Conservation (phyloP, 2,329 filamentous ascomycete species). For the Botrytis deweyae region DNA sequence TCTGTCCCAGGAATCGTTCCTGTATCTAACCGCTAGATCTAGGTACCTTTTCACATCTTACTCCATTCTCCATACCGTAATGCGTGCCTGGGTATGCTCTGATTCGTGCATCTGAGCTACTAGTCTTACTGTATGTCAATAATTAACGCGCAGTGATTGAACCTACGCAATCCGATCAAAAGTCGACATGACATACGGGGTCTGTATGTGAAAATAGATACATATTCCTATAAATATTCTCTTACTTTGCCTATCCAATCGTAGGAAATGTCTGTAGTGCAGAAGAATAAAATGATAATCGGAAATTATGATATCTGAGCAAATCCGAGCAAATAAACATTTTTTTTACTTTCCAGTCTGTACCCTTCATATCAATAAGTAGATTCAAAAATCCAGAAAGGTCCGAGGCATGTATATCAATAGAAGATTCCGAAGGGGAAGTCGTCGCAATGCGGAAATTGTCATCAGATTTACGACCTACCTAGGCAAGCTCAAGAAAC, state of each 20-base stretch:
- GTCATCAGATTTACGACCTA: not conserved
- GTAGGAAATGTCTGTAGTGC: not conserved
- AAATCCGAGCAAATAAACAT: not conserved
- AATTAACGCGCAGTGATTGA: not conserved
- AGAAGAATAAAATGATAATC: not conserved
- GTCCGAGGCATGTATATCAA: not conserved
- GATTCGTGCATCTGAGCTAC: constrained; percentile 5
- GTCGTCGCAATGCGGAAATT: not conserved
- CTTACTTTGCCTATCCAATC: not conserved
- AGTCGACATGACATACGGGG: not conserved
- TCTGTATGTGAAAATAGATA: not conserved
- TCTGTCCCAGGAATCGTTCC: constrained; percentile 1
- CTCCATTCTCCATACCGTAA: constrained; percentile 2
- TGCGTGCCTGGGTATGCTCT: not conserved
- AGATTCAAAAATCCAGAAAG: not conserved
- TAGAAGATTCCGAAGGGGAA: not conserved
- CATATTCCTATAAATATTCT: constrained; percentile 1
- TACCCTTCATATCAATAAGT: not conserved
- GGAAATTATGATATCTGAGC: constrained; percentile 8
- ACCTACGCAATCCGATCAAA: not conserved
- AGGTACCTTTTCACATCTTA: constrained; percentile 1
- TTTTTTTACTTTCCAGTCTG: not conserved
- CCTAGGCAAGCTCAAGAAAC: not conserved
- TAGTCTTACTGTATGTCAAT: not conserved
- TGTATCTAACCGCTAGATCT: constrained; percentile 15